Conservation (phyloP, 2,329 filamentous ascomycete species). For the Colletotrichum gigasporum region DNA sequence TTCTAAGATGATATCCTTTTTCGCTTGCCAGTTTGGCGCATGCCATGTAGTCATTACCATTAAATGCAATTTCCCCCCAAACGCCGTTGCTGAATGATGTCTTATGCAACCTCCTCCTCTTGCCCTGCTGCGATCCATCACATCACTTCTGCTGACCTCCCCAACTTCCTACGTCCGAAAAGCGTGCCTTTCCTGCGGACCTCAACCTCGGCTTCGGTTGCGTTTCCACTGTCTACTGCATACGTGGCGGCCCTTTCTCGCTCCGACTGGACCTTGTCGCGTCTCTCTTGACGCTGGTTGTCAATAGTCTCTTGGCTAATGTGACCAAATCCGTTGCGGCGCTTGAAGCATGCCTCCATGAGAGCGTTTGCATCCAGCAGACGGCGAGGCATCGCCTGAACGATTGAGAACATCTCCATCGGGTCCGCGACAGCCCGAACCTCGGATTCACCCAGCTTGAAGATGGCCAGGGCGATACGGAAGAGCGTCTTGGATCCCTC, state of each 20-base stretch:
- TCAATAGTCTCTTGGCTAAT: constrained; percentile 86
- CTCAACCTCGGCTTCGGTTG: constrained; percentile 43
- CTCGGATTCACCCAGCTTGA: constrained; percentile 85
- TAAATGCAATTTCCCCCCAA: constrained; percentile 29
- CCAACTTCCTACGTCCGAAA: constrained; percentile 53
- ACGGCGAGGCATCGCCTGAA: constrained; percentile 84
- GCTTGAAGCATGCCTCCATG: constrained; percentile 84
- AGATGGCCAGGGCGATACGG: constrained; percentile 88
- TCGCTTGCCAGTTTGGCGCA: constrained; percentile 22
- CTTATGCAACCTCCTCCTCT: constrained; percentile 10
- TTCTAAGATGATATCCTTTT: constrained; percentile 15
- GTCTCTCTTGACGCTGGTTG: constrained; percentile 74
- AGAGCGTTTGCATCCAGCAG: constrained; percentile 84
- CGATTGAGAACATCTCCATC: constrained; percentile 95
- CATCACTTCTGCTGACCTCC: constrained; percentile 22
- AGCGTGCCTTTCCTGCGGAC: constrained; percentile 54
- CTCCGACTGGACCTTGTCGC: constrained; percentile 61
- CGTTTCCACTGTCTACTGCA: constrained; percentile 40
- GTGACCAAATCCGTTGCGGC: constrained; percentile 82
- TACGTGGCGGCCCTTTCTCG: constrained; percentile 36
- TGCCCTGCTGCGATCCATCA: background rate
- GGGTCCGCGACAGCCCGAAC: constrained; percentile 84
- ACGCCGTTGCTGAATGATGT: constrained; percentile 31
- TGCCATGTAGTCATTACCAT: constrained; percentile 35
- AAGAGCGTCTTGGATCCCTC: constrained; percentile 95